Evolutionary conservation across 1,139 yeast species (phyloP).

Genomic region (Suhomyces taliae): DNA sequence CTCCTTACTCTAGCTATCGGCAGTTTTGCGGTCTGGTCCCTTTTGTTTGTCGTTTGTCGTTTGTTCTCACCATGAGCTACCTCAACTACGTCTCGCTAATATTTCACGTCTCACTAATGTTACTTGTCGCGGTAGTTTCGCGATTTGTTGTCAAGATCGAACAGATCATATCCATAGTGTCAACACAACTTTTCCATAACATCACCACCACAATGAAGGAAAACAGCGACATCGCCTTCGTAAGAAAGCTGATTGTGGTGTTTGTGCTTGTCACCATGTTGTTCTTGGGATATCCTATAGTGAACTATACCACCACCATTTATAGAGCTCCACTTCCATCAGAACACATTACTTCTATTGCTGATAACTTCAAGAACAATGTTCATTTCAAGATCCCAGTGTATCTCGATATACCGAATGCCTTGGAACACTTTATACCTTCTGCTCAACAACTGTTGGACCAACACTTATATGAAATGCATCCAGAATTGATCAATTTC

Average conservation of each 20-base stretch:
- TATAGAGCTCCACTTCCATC: slow-evolving; percentile 74
- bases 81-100: neutral
- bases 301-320: slow-evolving; percentile 68
- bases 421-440: slow-evolving; percentile 25
- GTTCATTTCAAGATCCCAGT: slow-evolving; percentile 57
- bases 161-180: neutral
- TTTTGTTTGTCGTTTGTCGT: too few relatives aligned
- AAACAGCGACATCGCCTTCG: slow-evolving; percentile 5
- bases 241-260: slow-evolving; percentile 18
- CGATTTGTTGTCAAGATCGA: slow-evolving; percentile 2
- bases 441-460: slow-evolving; percentile 36
- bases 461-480: slow-evolving; percentile 18
- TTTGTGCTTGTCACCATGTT: slow-evolving; percentile 38
- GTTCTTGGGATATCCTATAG: slow-evolving; percentile 70
- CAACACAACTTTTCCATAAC: neutral
- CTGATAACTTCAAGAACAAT: slow-evolving; percentile 32
- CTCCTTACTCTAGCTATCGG: too few relatives aligned
- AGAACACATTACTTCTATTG: slow-evolving; percentile 46
- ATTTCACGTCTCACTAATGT: neutral
- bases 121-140: neutral
- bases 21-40: too few relatives aligned
- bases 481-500: slow-evolving; percentile 23
- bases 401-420: slow-evolving; percentile 43
- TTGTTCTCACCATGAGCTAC: too few relatives aligned
- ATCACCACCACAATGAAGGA: slow-evolving; percentile 1